Evolutionary conservation across 352 stramenopile species (phyloP).

Genomic region (Globisporangium polare): DNA sequence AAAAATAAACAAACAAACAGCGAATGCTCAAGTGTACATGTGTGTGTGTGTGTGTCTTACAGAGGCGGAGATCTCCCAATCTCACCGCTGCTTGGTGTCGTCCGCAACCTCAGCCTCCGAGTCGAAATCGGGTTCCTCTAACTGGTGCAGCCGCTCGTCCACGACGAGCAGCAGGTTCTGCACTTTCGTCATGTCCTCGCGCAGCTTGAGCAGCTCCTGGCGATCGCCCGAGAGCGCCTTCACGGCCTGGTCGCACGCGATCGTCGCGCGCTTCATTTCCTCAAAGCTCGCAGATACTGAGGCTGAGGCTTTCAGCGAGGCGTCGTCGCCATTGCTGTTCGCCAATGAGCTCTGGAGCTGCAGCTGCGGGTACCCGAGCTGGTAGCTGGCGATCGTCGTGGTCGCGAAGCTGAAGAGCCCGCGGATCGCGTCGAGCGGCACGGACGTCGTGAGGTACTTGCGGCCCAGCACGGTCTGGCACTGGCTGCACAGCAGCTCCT

Average conservation of each 20-base stretch:
- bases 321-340: not conserved
- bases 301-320: slow-evolving; percentile 13
- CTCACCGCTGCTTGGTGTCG: not conserved
- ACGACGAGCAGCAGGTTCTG: slow-evolving; percentile 72
- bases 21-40: not conserved
- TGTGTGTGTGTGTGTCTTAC: not conserved
- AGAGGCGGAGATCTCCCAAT: not conserved
- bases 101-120: slow-evolving; percentile 26
- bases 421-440: slow-evolving; percentile 55
- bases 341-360: slow-evolving; percentile 5
- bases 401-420: slow-evolving; percentile 73
- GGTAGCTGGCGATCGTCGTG: slow-evolving; percentile 70
- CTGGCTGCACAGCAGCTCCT: slow-evolving; percentile 74
- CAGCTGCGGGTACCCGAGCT: slow-evolving; percentile 59
- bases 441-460: slow-evolving; percentile 71
- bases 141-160: slow-evolving; percentile 58
- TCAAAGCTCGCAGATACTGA: slow-evolving; percentile 15
- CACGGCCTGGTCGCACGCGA: slow-evolving; percentile 29
- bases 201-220: slow-evolving; percentile 43
- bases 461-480: slow-evolving; percentile 76
- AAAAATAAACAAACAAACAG: slow-evolving; percentile 3
- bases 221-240: slow-evolving; percentile 42
- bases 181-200: slow-evolving; percentile 75
- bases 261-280: slow-evolving; percentile 26
- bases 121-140: slow-evolving; percentile 53